Percentiles rank a stretch among this genome's conserved stretches.
Evolutionary conservation across 2,329 filamentous ascomycete species (phyloP).

Genomic region (Dothistroma septosporum): DNA sequence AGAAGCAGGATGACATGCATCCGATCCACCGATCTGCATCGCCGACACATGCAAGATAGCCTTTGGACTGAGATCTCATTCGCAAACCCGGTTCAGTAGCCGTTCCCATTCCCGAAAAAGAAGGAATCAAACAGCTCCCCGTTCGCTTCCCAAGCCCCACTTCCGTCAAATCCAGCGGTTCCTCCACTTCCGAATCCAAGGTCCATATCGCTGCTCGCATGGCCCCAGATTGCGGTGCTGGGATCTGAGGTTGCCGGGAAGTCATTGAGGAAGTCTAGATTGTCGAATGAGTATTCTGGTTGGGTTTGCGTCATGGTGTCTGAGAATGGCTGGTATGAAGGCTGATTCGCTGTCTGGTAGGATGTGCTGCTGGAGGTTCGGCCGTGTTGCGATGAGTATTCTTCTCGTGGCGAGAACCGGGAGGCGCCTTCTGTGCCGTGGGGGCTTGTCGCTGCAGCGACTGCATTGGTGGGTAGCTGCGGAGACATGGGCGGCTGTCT

Average conservation of each 20-base stretch:
- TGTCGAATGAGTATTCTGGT: slow-evolving; percentile 36
- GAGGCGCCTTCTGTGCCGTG: slow-evolving; percentile 16
- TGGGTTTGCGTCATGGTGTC: slow-evolving; percentile 22
- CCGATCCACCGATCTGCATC: not conserved
- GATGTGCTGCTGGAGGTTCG: slow-evolving; percentile 16
- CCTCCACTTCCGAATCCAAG: slow-evolving; percentile 50
- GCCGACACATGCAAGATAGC: slow-evolving; percentile 1
- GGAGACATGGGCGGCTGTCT: slow-evolving; percentile 18
- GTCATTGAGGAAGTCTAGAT: slow-evolving; percentile 54
- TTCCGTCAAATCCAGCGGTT: slow-evolving; percentile 24
- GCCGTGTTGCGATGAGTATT: not conserved
- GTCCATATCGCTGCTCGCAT: slow-evolving; percentile 44
- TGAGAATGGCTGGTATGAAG: slow-evolving; percentile 21
- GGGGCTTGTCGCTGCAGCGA: slow-evolving; percentile 11
- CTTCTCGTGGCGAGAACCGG: slow-evolving; percentile 1
- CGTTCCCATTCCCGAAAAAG: slow-evolving; percentile 56
- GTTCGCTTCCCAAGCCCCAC: slow-evolving; percentile 52
- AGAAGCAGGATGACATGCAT: slow-evolving; percentile 1
- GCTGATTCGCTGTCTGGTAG: slow-evolving; percentile 31
- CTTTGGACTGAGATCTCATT: slow-evolving; percentile 1
- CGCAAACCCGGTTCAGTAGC: not conserved
- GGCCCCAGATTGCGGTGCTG: slow-evolving; percentile 28
- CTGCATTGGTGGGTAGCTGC: slow-evolving; percentile 15
- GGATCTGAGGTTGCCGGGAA: slow-evolving; percentile 43
- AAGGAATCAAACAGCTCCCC: slow-evolving; percentile 62